Percentiles rank a stretch among this genome's conserved stretches.
These are phyloP conservation scores for Cyberlindnera lachancei DNA, from an alignment of 805 yeast species.

Conservation along the genomic window DNA sequence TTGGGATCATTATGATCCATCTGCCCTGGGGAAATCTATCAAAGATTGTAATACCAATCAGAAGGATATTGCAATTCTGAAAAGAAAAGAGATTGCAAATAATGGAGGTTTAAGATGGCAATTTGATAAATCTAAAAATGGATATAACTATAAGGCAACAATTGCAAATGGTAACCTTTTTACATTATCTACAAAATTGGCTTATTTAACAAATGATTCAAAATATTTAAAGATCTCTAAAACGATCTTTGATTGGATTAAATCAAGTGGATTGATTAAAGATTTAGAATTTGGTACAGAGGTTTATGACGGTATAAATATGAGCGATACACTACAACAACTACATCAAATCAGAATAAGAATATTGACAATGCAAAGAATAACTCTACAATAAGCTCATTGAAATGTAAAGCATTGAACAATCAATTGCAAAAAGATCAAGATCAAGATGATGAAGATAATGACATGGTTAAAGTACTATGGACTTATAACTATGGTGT, in stretches of 20 bases:
- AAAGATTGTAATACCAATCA: too few relatives aligned
- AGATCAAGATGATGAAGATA: slow-evolving; percentile 63
- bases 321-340: too few relatives aligned
- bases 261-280: slow-evolving; percentile 38
- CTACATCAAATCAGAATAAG: too few relatives aligned
- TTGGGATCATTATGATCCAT: slow-evolving; percentile 47
- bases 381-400: too few relatives aligned
- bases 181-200: slow-evolving; percentile 56
- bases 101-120: slow-evolving; percentile 75
- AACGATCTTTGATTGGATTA: slow-evolving; percentile 53
- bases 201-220: slow-evolving; percentile 45
- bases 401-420: too few relatives aligned
- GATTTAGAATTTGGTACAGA: slow-evolving; percentile 22
- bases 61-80: too few relatives aligned
- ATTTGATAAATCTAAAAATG: slow-evolving; percentile 51
- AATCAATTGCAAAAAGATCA: too few relatives aligned
- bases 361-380: too few relatives aligned
- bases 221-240: slow-evolving; percentile 46
- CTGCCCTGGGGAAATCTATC: slow-evolving; percentile 41
- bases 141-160: slow-evolving; percentile 56
- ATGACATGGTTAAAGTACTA: slow-evolving; percentile 43
- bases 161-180: slow-evolving; percentile 60
- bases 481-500: slow-evolving; percentile 88
- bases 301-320: slow-evolving; percentile 70
- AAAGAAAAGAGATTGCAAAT: too few relatives aligned